Evolutionary conservation across 805 yeast genomes (phyloP).

Genomic region (Jamesozyma gamospora): DNA sequence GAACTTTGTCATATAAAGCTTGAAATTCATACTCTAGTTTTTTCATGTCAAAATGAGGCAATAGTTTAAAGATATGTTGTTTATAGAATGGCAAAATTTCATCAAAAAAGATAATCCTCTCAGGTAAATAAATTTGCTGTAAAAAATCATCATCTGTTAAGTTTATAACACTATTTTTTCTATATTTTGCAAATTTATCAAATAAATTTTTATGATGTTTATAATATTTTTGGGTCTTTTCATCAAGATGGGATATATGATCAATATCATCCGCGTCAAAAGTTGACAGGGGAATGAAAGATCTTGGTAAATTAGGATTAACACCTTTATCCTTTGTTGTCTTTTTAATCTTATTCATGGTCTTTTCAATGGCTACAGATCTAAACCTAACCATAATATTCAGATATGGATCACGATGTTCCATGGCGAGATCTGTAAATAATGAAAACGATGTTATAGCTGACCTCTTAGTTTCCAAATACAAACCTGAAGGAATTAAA

Average conservation of each 20-base stretch:
- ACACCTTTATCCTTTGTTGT: conserved; percentile 2
- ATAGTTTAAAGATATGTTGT: conserved; percentile 11
- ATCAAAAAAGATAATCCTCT: conserved; percentile 10
- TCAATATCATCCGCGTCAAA: conserved; percentile 15
- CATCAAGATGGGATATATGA: conserved; percentile 1
- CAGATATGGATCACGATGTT: conserved; percentile 23
- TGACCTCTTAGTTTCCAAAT: conserved; percentile 22
- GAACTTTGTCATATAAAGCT: conserved; percentile 11
- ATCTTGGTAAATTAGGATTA: conserved; percentile 16
- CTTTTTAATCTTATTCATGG: conserved; percentile 10
- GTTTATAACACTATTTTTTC: conserved; percentile 13
- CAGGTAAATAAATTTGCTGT: conserved; percentile 11
- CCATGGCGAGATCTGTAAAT: conserved; percentile 19
- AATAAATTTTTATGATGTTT: conserved; percentile 20
- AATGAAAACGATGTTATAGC: conserved; percentile 17
- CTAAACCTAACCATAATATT: conserved; percentile 14
- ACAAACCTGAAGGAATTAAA: conserved; percentile 19
- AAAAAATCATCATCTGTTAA: conserved; percentile 5
- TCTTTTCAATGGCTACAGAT: conserved; percentile 16
- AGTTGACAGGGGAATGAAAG: conserved; percentile 16
- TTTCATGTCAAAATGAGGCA: conserved; percentile 20
- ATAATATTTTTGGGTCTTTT: conserved; percentile 3
- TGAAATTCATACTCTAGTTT: conserved; percentile 10
- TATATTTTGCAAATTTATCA: conserved; percentile 21
- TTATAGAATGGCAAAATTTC: conserved; percentile 18